Conservation (phyloP, 495 filamentous ascomycete species). For the Sordaria brevicollis region DNA sequence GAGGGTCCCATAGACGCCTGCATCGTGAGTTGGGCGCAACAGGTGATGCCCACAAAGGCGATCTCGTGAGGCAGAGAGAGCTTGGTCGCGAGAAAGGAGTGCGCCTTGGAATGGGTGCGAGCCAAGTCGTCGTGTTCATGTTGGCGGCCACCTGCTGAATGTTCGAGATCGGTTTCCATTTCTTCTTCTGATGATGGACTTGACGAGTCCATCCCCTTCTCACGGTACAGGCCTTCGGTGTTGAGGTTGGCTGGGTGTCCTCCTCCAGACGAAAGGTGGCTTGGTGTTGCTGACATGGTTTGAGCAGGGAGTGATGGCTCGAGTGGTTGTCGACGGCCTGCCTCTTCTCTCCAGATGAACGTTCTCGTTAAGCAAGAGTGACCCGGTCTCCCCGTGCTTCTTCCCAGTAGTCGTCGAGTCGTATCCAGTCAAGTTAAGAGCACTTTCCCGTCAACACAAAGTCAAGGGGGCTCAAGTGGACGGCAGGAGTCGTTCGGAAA, state of each 20-base stretch:
- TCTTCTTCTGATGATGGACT: neutral
- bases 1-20: slow-evolving; percentile 20
- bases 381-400: neutral
- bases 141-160: neutral
- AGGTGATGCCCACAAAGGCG: slow-evolving; percentile 32
- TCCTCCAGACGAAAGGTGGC: neutral
- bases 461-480: neutral
- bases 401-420: neutral
- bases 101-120: neutral
- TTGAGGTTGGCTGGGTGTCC: neutral
- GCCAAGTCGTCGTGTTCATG: neutral
- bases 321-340: neutral
- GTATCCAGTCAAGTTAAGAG: neutral
- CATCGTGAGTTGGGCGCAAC: slow-evolving; percentile 33
- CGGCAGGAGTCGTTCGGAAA: neutral
- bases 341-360: neutral
- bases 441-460: neutral
- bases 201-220: neutral
- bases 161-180: neutral
- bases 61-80: slow-evolving; percentile 27
- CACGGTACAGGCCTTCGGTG: neutral
- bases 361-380: neutral
- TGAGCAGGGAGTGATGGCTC: neutral
- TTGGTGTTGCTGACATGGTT: neutral
- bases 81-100: slow-evolving; percentile 3